These are phyloP conservation scores for Ceratocystis cubensis DNA, from an alignment of 2,329 filamentous ascomycete species.

Conservation along the genomic window DNA sequence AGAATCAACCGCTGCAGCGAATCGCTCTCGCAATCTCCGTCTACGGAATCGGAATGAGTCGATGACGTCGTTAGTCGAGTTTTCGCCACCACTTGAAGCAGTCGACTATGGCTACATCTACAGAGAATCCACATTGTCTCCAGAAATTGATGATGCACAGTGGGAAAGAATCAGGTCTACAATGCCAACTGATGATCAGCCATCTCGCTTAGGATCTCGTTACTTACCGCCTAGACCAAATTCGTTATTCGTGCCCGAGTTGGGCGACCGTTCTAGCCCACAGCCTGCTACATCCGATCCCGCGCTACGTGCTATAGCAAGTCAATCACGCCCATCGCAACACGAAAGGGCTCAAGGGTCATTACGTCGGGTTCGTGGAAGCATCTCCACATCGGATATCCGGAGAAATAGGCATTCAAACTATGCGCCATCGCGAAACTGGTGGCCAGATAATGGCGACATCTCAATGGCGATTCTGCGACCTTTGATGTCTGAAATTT, in stretches of 20 bases:
- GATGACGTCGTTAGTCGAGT: background rate
- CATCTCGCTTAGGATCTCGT: too few species aligned
- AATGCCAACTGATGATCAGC: background rate
- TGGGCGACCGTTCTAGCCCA: background rate
- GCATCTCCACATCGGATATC: background rate
- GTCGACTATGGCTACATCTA: background rate
- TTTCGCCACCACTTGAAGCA: background rate
- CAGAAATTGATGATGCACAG: background rate
- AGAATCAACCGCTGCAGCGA: background rate
- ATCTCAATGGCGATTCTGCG: background rate
- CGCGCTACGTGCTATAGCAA: background rate
- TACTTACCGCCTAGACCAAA: too few species aligned
- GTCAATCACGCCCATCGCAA: background rate
- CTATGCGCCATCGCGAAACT: background rate
- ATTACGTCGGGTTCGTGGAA: background rate
- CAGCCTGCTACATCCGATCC: background rate
- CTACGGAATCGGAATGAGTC: background rate
- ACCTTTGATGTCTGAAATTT: background rate
- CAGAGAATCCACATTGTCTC: constrained; percentile 7
- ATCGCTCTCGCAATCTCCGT: background rate
- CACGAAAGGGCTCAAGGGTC: too few species aligned
- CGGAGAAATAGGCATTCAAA: background rate
- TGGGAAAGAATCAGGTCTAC: background rate
- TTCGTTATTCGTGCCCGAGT: background rate
- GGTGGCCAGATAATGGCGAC: background rate